Base-by-base conservation (phyloP, 768 basidiomycete species). In the Pulveroboletus sp. region DNA sequence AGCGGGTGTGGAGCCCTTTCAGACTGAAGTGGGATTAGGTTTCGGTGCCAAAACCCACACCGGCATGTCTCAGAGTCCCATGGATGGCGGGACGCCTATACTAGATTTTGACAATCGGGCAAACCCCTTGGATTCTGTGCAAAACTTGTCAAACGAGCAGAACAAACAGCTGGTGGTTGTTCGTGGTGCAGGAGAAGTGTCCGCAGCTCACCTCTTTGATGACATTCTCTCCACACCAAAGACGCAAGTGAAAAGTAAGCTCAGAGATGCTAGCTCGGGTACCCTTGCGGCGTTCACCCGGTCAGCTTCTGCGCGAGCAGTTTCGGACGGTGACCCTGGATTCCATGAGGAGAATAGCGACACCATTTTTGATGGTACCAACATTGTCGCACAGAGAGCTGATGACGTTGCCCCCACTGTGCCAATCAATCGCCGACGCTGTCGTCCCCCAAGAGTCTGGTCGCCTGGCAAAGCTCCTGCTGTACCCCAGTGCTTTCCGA, bases 151-250 rank as follows among this genome's bases (percentile, higher is more conserved):
- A 14, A 49, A 52, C 36, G 61, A 58, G 30, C 56, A 47, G 46
- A 52, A 43, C 41, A 60, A 63, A 47, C 50, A 44, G 46, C 27
- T 35, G 27, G 42, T 8, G 26, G 33, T 33, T 36, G 39, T 41
- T 28, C 50, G 21, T 24, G 54, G 53, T 35, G 43, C 30, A 14
- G 43, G 18, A 39, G 58, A 57, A 30, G 49, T 58, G 28, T 46
- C 62, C 17, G 67, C 66, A 39, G 68, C 66, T 10, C 55, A 62
- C 27, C 67, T 68, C 26, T 68, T 68, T 43, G 67, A 68, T 46
- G 67, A 68, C 44, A 8, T 61, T n/a, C 55, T 67, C 18, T 39
- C 28, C 15, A 59, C 56, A 11, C 62, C 64, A 26, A 57, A 55
- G 54, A 57, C 42, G 43, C 64, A 56, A 30, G 39, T 55, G 37